Base-by-base conservation (phyloP, 1,139 yeast species). In the Protomyces lactucae-debilis region DNA sequence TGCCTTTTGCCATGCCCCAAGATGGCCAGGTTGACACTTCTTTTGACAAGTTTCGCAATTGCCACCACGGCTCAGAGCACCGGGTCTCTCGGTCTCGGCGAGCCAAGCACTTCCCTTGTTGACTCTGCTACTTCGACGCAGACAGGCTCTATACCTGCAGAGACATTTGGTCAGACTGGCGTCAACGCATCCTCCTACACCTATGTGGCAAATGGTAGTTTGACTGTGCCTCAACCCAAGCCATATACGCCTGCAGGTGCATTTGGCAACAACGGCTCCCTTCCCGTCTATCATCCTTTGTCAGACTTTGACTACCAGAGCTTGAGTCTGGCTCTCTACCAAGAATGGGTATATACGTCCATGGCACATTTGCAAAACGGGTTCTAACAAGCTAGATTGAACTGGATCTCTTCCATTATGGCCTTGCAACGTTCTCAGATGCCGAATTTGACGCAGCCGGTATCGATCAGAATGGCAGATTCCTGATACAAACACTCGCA, bases 231-330 rank as follows among this genome's bases (percentile, higher is more conserved):
- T 8, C 56, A 52, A 55, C 60, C 68, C 8, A 55, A 40, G 65
- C 65, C 65, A 16, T 65, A 36, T 46, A 65, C 68, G 12, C 68
- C 68, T 51, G 64, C 68, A 4, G 68, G 68, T 36, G 67, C 66
- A n/a, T 46, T 66, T 43, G 67, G 57, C 37, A 52, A 52, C 35
- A 65, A 61, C 48, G 64, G 60, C 5, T 46, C 64, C n/a, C 51
- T 28, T 28, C 68, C 68, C 8, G 43, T 57, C 10, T 66, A 66
- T 52, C 66, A 61, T 54, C 68, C 68, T 14, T 54, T 65, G 28
- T 59, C 66, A 23, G 68, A 66, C 57, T 66, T 57, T 53, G 68
- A 66, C 64, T 66, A 56, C 45, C 61, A 66, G 59, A 65, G 67
- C 14, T 55, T 66, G 21, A 36, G 60, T 18, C 61, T 66, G 12